Base-by-base conservation (phyloP, 2,329 filamentous ascomycete species). In the Trichoderma atroviride region DNA sequence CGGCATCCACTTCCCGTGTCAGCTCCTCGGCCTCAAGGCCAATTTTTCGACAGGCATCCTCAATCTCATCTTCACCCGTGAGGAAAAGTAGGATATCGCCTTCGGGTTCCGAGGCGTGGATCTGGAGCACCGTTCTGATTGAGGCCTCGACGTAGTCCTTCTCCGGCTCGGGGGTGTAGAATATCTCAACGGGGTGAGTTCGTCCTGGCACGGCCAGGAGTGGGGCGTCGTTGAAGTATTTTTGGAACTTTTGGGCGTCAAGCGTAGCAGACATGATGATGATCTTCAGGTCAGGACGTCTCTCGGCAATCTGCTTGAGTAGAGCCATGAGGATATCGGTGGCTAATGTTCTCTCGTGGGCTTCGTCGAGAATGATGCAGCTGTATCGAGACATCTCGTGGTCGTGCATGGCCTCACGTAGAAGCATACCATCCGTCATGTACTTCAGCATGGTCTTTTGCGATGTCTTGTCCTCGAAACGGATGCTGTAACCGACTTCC, bases 401-500 rank as follows among this genome's bases (percentile, higher is more conserved):
- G 80, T 99, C 96, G 81, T 97, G 91, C 90, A 99, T 97, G 69
- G 96, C 94, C 82, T 99, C 96, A 77, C 96, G 87, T 77, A 98
- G 86, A 76, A 99, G 89, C 91, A 99, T 98, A 88, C 96, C 96
- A 78, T 99, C 96, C 56, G 96, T 99, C 96, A 99, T 99, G 85
- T 99, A 99, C 85, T 99, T 99, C 78, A 99, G 88, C 71, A 96
- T 88, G 1, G 96, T 99, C 80, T 92, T 94, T 69, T 89, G 88
- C 62, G 92, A 88, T 0, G 96, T 98, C 83, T 90, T 92, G 80
- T 99, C 96, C 81, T 99, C 96, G 81, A 99, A 99, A 85, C 96
- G 93, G 79, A 99, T 98, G 80, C 93, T 98, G 84, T 98, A 99
- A 81, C 96, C 96, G 68, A 99, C 94, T 82, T 98, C 95, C 74